Evolutionary conservation across 306 rosid species (phyloP).

Genomic region (Elaeagnus macrophylla): DNA sequence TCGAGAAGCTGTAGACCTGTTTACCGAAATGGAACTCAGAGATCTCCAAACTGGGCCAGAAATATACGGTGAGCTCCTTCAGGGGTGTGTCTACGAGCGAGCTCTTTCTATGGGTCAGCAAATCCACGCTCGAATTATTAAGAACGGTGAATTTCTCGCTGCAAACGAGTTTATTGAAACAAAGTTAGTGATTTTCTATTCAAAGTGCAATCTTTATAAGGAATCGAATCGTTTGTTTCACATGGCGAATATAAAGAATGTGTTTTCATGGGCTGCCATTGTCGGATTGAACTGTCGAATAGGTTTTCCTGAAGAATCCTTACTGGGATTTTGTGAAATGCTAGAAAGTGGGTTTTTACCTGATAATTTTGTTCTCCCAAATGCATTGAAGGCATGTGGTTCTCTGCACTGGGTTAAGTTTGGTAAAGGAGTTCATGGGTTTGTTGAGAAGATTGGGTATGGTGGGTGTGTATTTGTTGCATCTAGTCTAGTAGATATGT

Average conservation of each 20-base stretch:
- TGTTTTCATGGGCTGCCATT: conserved; percentile 81
- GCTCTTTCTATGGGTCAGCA: conserved; percentile 57
- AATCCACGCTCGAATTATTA: conserved; percentile 54
- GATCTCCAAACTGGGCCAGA: conserved; percentile 29
- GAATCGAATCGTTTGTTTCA: conserved; percentile 40
- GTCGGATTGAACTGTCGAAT: conserved; percentile 51
- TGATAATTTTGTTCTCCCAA: conserved; percentile 76
- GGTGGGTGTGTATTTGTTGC: conserved; percentile 54
- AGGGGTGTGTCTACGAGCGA: conserved; percentile 64
- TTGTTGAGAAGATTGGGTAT: conserved; percentile 36
- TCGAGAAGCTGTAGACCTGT: conserved; percentile 35
- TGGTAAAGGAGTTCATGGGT: conserved; percentile 65
- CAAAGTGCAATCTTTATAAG: conserved; percentile 40
- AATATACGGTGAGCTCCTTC: conserved; percentile 65
- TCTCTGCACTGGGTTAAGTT: conserved; percentile 37
- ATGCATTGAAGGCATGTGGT: conserved; percentile 72
- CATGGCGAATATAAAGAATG: conserved; percentile 27
- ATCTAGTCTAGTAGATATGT: conserved; percentile 73
- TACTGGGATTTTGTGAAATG: conserved; percentile 44
- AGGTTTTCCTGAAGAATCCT: conserved; percentile 41
- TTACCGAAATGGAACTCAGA: conserved; percentile 27
- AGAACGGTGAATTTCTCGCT: conserved; percentile 32
- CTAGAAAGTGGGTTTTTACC: conserved; percentile 37
- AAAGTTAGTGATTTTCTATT: conserved; percentile 63
- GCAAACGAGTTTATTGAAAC: conserved; percentile 48